Percentiles rank a stretch among this genome's conserved stretches.
These are phyloP conservation scores for Lagenaria siceraria DNA, from an alignment of 306 rosid species.

Conservation along the genomic window DNA sequence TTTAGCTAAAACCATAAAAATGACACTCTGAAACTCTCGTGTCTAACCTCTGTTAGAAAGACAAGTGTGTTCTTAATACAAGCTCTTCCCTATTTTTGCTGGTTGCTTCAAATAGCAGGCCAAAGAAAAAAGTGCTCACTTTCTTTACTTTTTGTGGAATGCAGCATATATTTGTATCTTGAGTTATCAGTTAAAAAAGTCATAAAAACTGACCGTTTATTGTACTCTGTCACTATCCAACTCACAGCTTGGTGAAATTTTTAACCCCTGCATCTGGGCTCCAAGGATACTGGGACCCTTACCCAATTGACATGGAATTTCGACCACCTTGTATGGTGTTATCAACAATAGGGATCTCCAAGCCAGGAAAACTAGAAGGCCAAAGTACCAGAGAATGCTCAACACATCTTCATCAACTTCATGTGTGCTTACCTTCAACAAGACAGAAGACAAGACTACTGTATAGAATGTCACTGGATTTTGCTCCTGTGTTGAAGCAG, in stretches of 20 bases:
- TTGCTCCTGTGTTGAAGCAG: constrained; percentile 73
- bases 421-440: constrained; percentile 83
- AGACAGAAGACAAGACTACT: constrained; percentile 68
- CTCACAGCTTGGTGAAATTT: constrained; percentile 76
- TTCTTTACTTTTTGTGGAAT: neutral
- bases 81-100: neutral
- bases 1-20: neutral
- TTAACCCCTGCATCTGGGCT: constrained; percentile 81
- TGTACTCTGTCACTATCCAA: constrained; percentile 9
- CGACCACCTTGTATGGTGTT: constrained; percentile 93
- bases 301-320: constrained; percentile 95
- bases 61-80: neutral
- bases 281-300: constrained; percentile 97
- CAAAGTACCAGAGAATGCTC: constrained; percentile 56
- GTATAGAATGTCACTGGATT: constrained; percentile 89
- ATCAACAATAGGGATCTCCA: constrained; percentile 89
- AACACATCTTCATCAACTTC: constrained; percentile 89
- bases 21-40: neutral
- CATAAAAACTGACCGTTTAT: neutral
- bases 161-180: neutral
- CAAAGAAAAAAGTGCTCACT: neutral
- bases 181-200: neutral
- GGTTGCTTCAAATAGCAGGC: neutral
- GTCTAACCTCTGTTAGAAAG: neutral
- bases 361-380: constrained; percentile 85